Evolutionary conservation across 2,329 filamentous ascomycete species (phyloP).

Genomic region (Arthrobotrys pseudoclavata): DNA sequence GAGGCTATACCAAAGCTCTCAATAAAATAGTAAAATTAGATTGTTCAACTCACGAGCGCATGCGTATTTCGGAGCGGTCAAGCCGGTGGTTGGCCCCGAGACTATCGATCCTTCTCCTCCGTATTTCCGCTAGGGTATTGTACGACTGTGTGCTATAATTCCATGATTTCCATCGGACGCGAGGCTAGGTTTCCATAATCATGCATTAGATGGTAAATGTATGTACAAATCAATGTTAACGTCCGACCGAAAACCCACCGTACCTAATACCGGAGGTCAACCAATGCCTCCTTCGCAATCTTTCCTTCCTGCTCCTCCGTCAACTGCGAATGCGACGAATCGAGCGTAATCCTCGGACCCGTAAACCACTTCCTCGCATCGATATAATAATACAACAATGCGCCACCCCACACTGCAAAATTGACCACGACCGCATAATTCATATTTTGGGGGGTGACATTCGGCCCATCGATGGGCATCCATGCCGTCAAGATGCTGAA

Average conservation of each 20-base stretch:
- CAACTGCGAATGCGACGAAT: slow-evolving; percentile 61
- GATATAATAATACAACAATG: slow-evolving; percentile 71
- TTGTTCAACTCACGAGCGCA: too few species aligned
- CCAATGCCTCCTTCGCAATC: slow-evolving; percentile 62
- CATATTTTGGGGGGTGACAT: slow-evolving; percentile 70
- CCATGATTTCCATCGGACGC: neutral
- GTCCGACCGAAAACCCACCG: neutral
- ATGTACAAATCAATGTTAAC: slow-evolving; percentile 2
- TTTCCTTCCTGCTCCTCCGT: slow-evolving; percentile 61
- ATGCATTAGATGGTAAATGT: neutral
- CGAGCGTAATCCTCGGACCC: slow-evolving; percentile 73
- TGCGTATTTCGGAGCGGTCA: too few species aligned
- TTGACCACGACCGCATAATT: slow-evolving; percentile 77
- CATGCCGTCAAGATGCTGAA: slow-evolving; percentile 73
- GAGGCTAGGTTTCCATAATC: neutral
- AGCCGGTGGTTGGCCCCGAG: too few species aligned
- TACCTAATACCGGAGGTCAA: slow-evolving; percentile 61
- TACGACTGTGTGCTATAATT: neutral
- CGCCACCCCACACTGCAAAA: slow-evolving; percentile 72
- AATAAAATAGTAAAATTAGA: too few species aligned
- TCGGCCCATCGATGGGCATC: slow-evolving; percentile 73
- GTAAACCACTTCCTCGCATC: slow-evolving; percentile 74
- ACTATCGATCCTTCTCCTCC: too few species aligned
- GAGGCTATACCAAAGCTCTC: too few species aligned
- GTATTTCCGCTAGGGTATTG: too few species aligned